Conservation (phyloP, 768 basidiomycete genomes). For the Cystobasidium ongulense region DNA sequence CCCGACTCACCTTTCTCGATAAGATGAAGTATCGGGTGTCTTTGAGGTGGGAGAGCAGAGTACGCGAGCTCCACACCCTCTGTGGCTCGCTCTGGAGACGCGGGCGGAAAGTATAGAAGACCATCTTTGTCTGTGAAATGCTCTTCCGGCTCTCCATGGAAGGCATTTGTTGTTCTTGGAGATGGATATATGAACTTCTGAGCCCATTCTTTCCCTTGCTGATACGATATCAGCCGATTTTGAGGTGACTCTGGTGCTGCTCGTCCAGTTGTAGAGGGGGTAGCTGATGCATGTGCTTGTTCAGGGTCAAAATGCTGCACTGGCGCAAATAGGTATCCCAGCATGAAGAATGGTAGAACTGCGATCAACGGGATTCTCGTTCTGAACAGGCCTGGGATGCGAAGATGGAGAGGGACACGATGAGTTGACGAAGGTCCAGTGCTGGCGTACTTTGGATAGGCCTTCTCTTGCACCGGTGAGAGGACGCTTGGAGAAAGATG, state of each 20-base stretch:
- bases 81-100: neutral
- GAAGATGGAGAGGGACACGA: neutral
- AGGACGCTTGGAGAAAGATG: neutral
- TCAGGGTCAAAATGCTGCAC: neutral
- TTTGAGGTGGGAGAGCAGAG: constrained; percentile 5
- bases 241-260: neutral
- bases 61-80: constrained; percentile 15
- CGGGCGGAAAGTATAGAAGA: constrained; percentile 16
- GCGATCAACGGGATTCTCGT: constrained; percentile 3
- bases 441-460: neutral
- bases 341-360: constrained; percentile 13
- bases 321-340: constrained; percentile 5
- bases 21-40: constrained; percentile 70
- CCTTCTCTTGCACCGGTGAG: neutral
- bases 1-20: constrained; percentile 54
- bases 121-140: constrained; percentile 11
- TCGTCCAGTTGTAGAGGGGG: neutral
- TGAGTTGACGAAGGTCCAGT: neutral
- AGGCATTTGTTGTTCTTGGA: neutral
- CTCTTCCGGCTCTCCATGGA: neutral
- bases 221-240: neutral
- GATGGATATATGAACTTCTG: neutral
- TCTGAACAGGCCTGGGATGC: constrained; percentile 5
- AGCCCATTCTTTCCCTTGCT: neutral
- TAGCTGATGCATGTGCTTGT: neutral